Evolutionary conservation across 768 basidiomycete species (phyloP).

Genomic region (Hydnomerulius pinastri): DNA sequence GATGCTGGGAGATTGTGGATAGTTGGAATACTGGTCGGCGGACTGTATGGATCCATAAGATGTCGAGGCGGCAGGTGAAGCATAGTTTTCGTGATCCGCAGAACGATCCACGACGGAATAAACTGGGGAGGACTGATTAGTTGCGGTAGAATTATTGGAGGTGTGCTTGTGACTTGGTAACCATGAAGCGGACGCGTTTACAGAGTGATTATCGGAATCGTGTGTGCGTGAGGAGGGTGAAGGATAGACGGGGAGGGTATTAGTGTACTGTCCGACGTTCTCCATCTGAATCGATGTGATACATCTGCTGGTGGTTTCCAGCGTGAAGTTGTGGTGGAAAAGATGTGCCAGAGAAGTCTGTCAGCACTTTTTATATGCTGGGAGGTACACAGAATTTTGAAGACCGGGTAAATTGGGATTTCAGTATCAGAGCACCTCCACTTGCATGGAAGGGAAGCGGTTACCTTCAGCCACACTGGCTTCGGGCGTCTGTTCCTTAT

Average conservation of each 20-base stretch:
- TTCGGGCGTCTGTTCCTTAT: constrained; percentile 14
- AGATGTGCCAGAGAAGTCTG: constrained; percentile 32
- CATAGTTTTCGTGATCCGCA: constrained; percentile 39
- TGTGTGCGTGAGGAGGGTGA: constrained; percentile 24
- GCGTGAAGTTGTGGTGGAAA: constrained; percentile 28
- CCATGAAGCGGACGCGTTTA: constrained; percentile 31
- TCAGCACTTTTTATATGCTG: constrained; percentile 32
- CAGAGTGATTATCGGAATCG: constrained; percentile 28
- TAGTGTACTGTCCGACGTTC: constrained; percentile 36
- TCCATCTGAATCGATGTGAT: constrained; percentile 38
- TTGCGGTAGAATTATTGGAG: constrained; percentile 15
- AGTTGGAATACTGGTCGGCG: constrained; percentile 29
- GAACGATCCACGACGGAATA: constrained; percentile 43
- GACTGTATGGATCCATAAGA: constrained; percentile 20
- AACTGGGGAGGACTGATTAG: constrained; percentile 29
- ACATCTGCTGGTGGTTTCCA: constrained; percentile 32
- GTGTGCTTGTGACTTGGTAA: constrained; percentile 17
- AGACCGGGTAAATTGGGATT: constrained; percentile 3
- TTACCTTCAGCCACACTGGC: constrained; percentile 4
- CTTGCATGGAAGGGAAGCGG: constrained; percentile 2
- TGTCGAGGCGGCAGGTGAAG: constrained; percentile 23
- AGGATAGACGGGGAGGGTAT: constrained; percentile 33
- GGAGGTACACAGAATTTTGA: constrained; percentile 8
- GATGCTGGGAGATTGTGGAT: constrained; percentile 30
- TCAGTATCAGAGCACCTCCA: constrained; percentile 1